Base-by-base conservation (phyloP, 345 rosid species). In the Aethionema arabicum region DNA sequence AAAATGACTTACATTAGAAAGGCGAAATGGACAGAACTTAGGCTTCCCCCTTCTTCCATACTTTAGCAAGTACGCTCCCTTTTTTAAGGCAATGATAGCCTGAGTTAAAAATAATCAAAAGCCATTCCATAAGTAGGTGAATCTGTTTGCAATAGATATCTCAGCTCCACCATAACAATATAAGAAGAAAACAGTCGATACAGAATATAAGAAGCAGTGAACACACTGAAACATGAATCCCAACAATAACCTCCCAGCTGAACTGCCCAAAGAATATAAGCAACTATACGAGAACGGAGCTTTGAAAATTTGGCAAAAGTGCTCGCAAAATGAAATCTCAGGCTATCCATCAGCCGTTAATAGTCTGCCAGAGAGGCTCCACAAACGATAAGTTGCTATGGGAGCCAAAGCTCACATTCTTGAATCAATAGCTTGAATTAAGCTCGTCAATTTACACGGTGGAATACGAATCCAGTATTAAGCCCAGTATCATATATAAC, bases 1-100 rank as follows among this genome's bases (percentile, higher is more conserved):
- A 37, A 15, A 52, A 69, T n/a, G 54, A 64, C 92, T 87, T 79
- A 93, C 99, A 80, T 85, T 90, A 33, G 99, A 87, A 74, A 93
- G 99, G 58, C 92, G 95, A 73, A 93, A 90, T 52, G 97, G 99
- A 70, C 99, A 93, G 76, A 85, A 90, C 78, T 93, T 93, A 60
- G 99, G 99, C 69, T 87, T 93, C 52, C 99, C 99, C 65, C 99
- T 82, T 78, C 99, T 84, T 68, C 99, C 97, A 73, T 93, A 93
- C 78, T 93, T 93, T 4, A 93, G 91, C 79, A 93, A 79, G 82
- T 57, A 87, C 52, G 99, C 91, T 49, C 99, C 99, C 66, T 93
- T 93, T 76, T 90, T 93, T 51, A 93, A 66, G 65, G 99, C 97
- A 66, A 91, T 90, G 60, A 93, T 93, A 57, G 99, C 99, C 97